A percentile compares a stretch with the other conserved stretches of the same genome.
These are phyloP conservation scores for Cyclostephanos invisitatus DNA, from an alignment of 108 stramenopile species.

Conservation along the genomic window DNA sequence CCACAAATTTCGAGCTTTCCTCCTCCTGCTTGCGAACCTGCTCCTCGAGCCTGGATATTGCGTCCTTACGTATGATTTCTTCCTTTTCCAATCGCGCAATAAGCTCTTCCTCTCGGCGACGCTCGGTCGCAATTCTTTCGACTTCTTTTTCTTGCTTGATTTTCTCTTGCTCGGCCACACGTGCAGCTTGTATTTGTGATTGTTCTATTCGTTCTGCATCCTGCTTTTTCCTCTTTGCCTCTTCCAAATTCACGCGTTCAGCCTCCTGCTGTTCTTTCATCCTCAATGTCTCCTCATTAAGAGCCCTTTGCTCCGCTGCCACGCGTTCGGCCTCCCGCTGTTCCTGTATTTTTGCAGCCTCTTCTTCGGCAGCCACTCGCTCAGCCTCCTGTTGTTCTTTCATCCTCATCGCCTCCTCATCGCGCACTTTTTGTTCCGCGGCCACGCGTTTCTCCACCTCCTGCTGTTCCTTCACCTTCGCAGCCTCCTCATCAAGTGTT, in stretches of 20 bases:
- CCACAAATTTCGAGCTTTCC: not conserved
- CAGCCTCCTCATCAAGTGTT: not conserved
- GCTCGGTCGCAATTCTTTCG: conserved; percentile 1
- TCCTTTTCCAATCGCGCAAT: conserved; percentile 3
- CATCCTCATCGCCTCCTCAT: not conserved
- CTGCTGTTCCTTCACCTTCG: conserved; percentile 4
- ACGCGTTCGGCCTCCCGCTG: conserved; percentile 15
- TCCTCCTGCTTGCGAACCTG: conserved; percentile 8
- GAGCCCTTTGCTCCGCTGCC: conserved; percentile 7
- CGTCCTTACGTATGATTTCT: not conserved
- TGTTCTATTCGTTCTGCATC: conserved; percentile 3
- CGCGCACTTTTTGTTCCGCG: conserved; percentile 6
- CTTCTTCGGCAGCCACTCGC: not conserved
- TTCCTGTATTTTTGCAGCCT: not conserved
- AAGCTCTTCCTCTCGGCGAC: not conserved
- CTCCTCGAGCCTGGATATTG: conserved; percentile 1
- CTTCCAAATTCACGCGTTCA: not conserved
- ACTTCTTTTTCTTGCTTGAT: conserved; percentile 4
- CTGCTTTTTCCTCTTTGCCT: not conserved
- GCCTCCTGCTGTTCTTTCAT: conserved; percentile 5
- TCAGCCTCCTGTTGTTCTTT: conserved; percentile 7
- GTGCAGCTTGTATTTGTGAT: not conserved
- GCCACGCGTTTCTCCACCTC: conserved; percentile 7
- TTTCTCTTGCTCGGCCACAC: conserved; percentile 8
- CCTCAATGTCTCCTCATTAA: not conserved